Percentiles rank a stretch among this genome's conserved stretches.
Conservation (phyloP, 140 eudicot genomes). For the Anethum foeniculum region DNA sequence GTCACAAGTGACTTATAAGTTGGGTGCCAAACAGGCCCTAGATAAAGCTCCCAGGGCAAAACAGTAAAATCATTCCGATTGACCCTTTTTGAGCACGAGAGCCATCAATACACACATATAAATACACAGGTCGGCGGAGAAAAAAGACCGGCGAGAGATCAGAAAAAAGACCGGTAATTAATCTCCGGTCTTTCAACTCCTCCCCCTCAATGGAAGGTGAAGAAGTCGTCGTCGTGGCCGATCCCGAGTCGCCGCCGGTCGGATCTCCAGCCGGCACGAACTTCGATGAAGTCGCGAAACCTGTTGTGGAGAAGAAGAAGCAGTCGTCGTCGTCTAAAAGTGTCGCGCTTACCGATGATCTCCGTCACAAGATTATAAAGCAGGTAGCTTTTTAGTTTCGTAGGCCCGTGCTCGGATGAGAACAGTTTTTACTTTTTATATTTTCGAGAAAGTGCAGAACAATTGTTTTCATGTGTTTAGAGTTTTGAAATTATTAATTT, state of each 20-base stretch:
- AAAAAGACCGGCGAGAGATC: slow-evolving; percentile 10
- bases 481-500: not conserved
- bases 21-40: too few relatives aligned
- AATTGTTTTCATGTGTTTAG: not conserved
- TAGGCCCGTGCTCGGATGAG: not conserved
- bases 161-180: not conserved
- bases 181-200: not conserved
- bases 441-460: not conserved
- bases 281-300: slow-evolving; percentile 29
- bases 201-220: too few relatives aligned
- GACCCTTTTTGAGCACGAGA: not conserved
- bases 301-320: slow-evolving; percentile 33
- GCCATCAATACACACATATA: not conserved
- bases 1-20: too few relatives aligned
- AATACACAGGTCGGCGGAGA: not conserved
- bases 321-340: slow-evolving; percentile 17
- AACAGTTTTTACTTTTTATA: not conserved
- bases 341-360: slow-evolving; percentile 46
- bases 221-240: slow-evolving; percentile 12
- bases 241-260: slow-evolving; percentile 40
- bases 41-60: not conserved
- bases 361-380: slow-evolving; percentile 62
- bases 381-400: slow-evolving; percentile 32
- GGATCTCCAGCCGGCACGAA: slow-evolving; percentile 43
- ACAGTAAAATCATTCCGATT: not conserved